These are phyloP conservation scores for Eucalyptus victrix DNA, from an alignment of 345 rosid genomes.

Conservation along the genomic window DNA sequence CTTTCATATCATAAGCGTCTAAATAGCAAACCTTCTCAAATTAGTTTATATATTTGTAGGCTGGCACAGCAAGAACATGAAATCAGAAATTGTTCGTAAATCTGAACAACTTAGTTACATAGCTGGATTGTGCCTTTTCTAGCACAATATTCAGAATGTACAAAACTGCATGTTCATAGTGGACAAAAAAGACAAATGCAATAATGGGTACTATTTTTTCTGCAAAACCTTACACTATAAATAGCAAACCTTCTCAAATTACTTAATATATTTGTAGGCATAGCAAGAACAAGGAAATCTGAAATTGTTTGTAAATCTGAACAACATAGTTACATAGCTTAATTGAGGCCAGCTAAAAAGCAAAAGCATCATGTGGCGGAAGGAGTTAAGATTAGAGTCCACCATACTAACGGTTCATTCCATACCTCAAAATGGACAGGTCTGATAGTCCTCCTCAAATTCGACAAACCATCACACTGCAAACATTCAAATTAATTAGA, in stretches of 20 bases:
- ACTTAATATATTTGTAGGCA: background rate
- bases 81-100: background rate
- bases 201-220: background rate
- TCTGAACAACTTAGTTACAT: background rate
- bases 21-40: background rate
- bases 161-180: background rate
- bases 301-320: background rate
- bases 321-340: background rate
- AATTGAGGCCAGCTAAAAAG: background rate
- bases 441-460: slow-evolving; percentile 29
- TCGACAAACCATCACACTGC: slow-evolving; percentile 57
- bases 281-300: background rate
- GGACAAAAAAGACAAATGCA: background rate
- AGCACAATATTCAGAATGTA: background rate
- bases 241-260: background rate
- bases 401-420: background rate
- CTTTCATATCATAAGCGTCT: background rate
- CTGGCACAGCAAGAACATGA: background rate
- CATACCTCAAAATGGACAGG: slow-evolving; percentile 57
- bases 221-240: background rate
- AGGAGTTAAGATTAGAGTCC: background rate
- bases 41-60: background rate
- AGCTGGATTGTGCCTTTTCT: background rate
- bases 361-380: background rate
- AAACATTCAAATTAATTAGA: background rate